A percentile compares a stretch with the other conserved stretches of the same genome.
These are phyloP conservation scores for Amylocarpus encephaloides DNA, from an alignment of 2,329 filamentous ascomycete genomes.

Conservation along the genomic window DNA sequence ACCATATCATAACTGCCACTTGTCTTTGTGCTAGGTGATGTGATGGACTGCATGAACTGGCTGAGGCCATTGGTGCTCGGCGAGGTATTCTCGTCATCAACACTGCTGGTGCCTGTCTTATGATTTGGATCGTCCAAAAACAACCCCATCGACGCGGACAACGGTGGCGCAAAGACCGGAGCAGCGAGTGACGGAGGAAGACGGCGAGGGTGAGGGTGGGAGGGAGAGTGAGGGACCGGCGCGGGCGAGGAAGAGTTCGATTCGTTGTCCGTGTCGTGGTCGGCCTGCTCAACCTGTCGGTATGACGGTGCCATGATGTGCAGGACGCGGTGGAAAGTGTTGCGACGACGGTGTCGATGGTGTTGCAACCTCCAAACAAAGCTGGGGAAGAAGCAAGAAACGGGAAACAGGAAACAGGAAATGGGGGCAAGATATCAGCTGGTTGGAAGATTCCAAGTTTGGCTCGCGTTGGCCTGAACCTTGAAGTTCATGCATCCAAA, in stretches of 20 bases:
- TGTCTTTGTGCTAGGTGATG: constrained; percentile 5
- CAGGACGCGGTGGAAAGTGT: too few species aligned
- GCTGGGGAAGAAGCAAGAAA: too few species aligned
- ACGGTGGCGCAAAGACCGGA: constrained; percentile 11
- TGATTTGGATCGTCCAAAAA: constrained; percentile 22
- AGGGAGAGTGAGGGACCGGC: not conserved
- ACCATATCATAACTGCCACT: constrained; percentile 17
- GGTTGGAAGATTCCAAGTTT: too few species aligned
- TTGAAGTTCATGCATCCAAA: too few species aligned
- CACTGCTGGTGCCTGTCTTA: constrained; percentile 2
- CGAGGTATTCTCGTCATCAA: constrained; percentile 7
- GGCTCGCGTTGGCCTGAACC: too few species aligned
- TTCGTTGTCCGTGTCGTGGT: constrained; percentile 8
- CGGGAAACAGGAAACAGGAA: too few species aligned
- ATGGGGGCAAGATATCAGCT: too few species aligned
- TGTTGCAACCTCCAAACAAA: too few species aligned
- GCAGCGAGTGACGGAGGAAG: constrained; percentile 8
- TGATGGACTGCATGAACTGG: constrained; percentile 13
- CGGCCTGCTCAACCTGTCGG: constrained; percentile 9
- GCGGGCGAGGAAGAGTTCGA: not conserved
- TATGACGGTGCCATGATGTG: constrained; percentile 6
- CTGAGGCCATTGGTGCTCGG: constrained; percentile 9
- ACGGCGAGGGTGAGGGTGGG: not conserved
- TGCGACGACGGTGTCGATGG: too few species aligned
- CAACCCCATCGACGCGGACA: constrained; percentile 14